These are phyloP conservation scores for Xylariales sp. DNA, from an alignment of 2,329 filamentous ascomycete genomes.

Conservation along the genomic window DNA sequence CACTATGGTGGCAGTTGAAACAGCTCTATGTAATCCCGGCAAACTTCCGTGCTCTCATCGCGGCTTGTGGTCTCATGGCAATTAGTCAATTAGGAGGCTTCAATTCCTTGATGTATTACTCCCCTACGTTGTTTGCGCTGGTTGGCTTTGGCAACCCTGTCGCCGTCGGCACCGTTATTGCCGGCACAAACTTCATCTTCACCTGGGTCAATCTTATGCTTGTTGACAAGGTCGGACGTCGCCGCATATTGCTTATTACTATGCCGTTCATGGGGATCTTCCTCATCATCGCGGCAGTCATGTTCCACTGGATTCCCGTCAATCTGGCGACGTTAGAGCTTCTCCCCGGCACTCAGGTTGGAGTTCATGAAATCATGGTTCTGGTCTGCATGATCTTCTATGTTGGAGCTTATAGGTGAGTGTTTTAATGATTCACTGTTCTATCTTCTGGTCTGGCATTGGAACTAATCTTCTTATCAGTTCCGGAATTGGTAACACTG, in stretches of 20 bases:
- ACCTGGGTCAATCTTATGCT: constrained; percentile 6
- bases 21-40: constrained; percentile 6
- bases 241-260: constrained; percentile 5
- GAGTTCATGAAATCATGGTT: not conserved
- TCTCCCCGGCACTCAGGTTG: not conserved
- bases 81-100: constrained; percentile 3
- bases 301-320: constrained; percentile 1
- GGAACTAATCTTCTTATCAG: constrained; percentile 1
- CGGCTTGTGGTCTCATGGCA: constrained; percentile 5
- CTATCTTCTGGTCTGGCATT: too few relatives aligned
- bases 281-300: constrained; percentile 3
- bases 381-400: constrained; percentile 5
- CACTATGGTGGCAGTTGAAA: constrained; percentile 4
- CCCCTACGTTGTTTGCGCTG: constrained; percentile 1
- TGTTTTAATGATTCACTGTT: too few relatives aligned
- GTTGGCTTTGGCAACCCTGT: constrained; percentile 6
- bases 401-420: too few relatives aligned
- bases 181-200: constrained; percentile 6
- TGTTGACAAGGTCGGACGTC: not conserved
- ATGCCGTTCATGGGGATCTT: constrained; percentile 6
- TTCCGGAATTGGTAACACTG: constrained; percentile 5
- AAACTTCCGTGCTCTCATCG: constrained; percentile 2
- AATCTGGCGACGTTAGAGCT: too few relatives aligned
- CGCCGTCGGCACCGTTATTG: constrained; percentile 6
- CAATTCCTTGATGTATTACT: constrained; percentile 7